phyloP scores from a whole-genome alignment of 306 rosid genomes.

The Fragaria iinumae region DNA sequence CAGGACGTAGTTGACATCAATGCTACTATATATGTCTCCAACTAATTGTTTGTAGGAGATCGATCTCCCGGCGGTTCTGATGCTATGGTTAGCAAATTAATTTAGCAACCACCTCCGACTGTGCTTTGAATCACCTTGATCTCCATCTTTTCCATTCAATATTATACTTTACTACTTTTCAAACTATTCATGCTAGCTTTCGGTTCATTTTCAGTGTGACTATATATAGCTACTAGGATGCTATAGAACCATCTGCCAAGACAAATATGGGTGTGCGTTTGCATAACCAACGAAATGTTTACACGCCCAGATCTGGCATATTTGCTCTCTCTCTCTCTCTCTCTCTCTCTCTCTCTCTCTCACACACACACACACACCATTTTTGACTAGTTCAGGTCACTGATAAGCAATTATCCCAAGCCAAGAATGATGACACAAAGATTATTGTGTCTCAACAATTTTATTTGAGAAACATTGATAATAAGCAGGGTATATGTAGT shows the following conservation, averaged over 20 bases:
- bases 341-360: not conserved
- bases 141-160: not conserved
- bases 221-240: not conserved
- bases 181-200: conserved; percentile 1
- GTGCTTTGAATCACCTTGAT: not conserved
- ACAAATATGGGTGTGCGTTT: not conserved
- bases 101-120: conserved; percentile 5
- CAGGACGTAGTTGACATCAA: not conserved
- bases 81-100: not conserved
- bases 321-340: not conserved
- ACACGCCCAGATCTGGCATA: conserved; percentile 15
- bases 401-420: not conserved
- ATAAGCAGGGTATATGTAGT: too few species aligned
- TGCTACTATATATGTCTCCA: not conserved
- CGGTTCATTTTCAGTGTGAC: conserved; percentile 14
- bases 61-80: not conserved
- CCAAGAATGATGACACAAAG: not conserved
- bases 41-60: not conserved
- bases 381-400: not conserved
- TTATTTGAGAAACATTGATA: too few species aligned
- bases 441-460: too few species aligned
- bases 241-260: not conserved
- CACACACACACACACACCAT: too few species aligned
- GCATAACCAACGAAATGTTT: conserved; percentile 20
- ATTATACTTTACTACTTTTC: not conserved